Base-by-base conservation (phyloP, 768 basidiomycete species). In the Crepidotus variabilis region DNA sequence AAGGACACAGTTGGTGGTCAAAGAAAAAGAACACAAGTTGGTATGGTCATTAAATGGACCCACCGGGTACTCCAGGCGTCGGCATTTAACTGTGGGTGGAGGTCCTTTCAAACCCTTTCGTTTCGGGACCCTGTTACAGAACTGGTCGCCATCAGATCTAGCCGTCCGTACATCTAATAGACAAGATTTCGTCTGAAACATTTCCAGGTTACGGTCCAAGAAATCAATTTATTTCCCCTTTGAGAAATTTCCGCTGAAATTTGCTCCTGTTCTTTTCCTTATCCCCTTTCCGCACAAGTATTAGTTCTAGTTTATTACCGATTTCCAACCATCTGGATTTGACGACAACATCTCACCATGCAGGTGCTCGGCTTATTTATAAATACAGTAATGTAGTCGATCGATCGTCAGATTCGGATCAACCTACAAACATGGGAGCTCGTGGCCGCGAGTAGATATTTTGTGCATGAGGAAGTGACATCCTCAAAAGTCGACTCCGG, bases 1-100 rank as follows among this genome's bases (percentile, higher is more conserved):
- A 60, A 48, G 58, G 54, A 61, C 60, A 66, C 54, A 65, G 67
- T 65, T 68, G 69, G 59, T 62, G 65, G 64, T 63, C 61, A 65
- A 61, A 65, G 63, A 66, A 65, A 67, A 63, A 64, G 64, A 61
- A 60, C 54, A 67, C 59, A 61, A 65, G 64, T 60, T 60, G 67
- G 60, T 62, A 64, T 61, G 64, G 71, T 66, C 68, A 69, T 72
- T 72, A 70, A 69, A 72, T 67, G 64, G 63, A 66, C 61, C 62
- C 67, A 64, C 65, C 55, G 53, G 56, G 54, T 62, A 62, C 62
- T 67, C 59, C 62, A 63, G 56, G 35, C 33, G 22, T 68, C 70
- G 71, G 70, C 66, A 68, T 72, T 71, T 70, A 66, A 65, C 63
- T 57, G 65, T 69, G 68, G 59, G 62, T 50, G 55, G 54, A 47